Evolutionary conservation across 768 basidiomycete genomes (phyloP).

Genomic region (Dictyophora rubrovolvata): DNA sequence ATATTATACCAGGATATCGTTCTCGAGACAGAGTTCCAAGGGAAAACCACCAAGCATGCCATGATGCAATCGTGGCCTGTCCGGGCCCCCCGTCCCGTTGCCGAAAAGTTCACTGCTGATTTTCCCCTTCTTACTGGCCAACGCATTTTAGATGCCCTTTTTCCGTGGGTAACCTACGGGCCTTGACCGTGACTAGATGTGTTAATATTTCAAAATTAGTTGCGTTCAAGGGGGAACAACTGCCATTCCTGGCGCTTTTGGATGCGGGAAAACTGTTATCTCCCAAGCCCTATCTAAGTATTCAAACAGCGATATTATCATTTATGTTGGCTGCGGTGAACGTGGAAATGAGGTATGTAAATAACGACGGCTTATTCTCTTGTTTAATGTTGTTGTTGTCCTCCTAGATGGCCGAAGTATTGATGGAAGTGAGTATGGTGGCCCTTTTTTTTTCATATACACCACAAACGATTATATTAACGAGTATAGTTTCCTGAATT

Average conservation of each 20-base stretch:
- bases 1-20: constrained; percentile 64
- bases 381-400: not conserved
- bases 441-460: not conserved
- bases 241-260: constrained; percentile 97
- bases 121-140: constrained; percentile 92
- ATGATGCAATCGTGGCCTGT: constrained; percentile 99
- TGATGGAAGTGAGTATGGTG: constrained; percentile 69
- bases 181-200: not conserved
- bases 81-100: constrained; percentile 88
- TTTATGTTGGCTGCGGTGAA: constrained; percentile 98
- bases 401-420: constrained; percentile 85
- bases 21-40: constrained; percentile 95
- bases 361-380: constrained; percentile 3
- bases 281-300: constrained; percentile 97
- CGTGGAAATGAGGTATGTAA: constrained; percentile 82
- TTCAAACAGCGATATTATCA: constrained; percentile 98
- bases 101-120: constrained; percentile 92
- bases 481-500: constrained; percentile 67
- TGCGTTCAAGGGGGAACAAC: constrained; percentile 96
- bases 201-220: constrained; percentile 27
- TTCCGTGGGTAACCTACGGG: constrained; percentile 57
- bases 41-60: constrained; percentile 84
- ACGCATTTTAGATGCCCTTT: constrained; percentile 91
- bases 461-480: constrained; percentile 10
- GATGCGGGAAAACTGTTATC: constrained; percentile 98